Percentiles rank a stretch among this genome's conserved stretches.
Evolutionary conservation across 2,329 filamentous ascomycete species (phyloP).

Genomic region (Hortaea werneckii): DNA sequence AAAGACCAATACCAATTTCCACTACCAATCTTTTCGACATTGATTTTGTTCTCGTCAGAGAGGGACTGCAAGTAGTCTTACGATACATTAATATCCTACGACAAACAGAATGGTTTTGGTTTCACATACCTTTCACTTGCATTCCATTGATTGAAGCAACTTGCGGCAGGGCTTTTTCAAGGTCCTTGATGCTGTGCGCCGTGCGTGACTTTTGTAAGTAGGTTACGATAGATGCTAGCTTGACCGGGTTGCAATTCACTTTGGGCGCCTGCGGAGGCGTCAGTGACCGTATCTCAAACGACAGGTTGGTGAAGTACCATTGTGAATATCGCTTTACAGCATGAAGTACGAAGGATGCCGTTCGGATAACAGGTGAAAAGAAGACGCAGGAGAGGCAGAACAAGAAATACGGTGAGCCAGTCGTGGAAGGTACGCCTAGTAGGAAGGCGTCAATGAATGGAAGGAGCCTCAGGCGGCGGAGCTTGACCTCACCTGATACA

Average conservation of each 20-base stretch:
- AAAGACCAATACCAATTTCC: slow-evolving; percentile 68
- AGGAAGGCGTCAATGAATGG: too few relatives aligned
- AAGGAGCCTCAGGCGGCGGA: too few relatives aligned
- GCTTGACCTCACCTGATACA: too few relatives aligned
- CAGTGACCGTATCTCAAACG: slow-evolving; percentile 1
- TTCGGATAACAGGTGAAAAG: too few relatives aligned
- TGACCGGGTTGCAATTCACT: slow-evolving; percentile 45
- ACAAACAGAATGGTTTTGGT: too few relatives aligned
- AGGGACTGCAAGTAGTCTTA: slow-evolving; percentile 53
- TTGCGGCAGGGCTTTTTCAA: slow-evolving; percentile 53
- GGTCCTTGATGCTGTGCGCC: slow-evolving; percentile 56
- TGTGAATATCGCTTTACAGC: neutral
- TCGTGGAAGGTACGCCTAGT: too few relatives aligned
- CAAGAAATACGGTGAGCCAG: too few relatives aligned
- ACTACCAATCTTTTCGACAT: slow-evolving; percentile 59
- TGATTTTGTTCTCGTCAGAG: slow-evolving; percentile 50
- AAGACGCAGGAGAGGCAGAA: too few relatives aligned
- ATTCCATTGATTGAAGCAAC: slow-evolving; percentile 55
- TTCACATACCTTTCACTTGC: slow-evolving; percentile 33
- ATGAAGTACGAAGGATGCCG: too few relatives aligned
- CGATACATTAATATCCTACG: too few relatives aligned
- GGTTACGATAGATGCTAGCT: slow-evolving; percentile 47
- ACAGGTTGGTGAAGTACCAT: slow-evolving; percentile 3
- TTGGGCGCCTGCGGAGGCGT: slow-evolving; percentile 39
- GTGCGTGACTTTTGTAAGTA: slow-evolving; percentile 51